phyloP scores from a whole-genome alignment of 768 basidiomycete genomes.

The Crucibulum laeve region DNA sequence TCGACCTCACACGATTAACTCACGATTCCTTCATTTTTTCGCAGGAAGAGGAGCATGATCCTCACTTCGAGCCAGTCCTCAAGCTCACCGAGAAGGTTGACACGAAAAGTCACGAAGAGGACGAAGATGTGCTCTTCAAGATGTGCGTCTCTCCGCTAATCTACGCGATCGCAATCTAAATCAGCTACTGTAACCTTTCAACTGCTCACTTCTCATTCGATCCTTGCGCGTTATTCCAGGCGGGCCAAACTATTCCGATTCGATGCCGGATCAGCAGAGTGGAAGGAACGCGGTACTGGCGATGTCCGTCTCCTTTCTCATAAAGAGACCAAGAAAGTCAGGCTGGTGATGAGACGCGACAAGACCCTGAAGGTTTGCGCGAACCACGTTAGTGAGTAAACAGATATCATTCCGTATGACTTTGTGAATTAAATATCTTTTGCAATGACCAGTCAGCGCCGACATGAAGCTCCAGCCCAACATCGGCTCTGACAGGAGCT shows the following conservation, averaged over 20 bases:
- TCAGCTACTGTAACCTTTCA: conserved; percentile 19
- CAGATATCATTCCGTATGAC: conserved; percentile 9
- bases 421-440: neutral
- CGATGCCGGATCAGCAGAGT: conserved; percentile 70
- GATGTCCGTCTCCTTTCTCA: conserved; percentile 90
- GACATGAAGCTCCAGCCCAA: conserved; percentile 97
- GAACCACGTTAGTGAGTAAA: conserved; percentile 82
- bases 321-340: conserved; percentile 85
- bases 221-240: conserved; percentile 41
- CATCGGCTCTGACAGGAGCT: conserved; percentile 97
- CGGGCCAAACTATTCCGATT: conserved; percentile 98
- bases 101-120: conserved; percentile 92
- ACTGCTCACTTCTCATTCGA: conserved; percentile 8
- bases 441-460: conserved; percentile 52
- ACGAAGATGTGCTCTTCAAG: conserved; percentile 92
- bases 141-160: conserved; percentile 58
- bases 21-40: conserved; percentile 14
- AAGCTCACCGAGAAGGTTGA: conserved; percentile 95
- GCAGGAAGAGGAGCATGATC: conserved; percentile 78
- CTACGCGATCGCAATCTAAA: conserved; percentile 30
- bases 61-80: conserved; percentile 94
- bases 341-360: conserved; percentile 98
- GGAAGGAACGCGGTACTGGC: conserved; percentile 98
- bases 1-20: conserved; percentile 12
- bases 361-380: conserved; percentile 99